Percentiles rank a stretch among this genome's conserved stretches.
Evolutionary conservation across 352 stramenopile species (phyloP).

Genomic region (Phytopythium boreale): DNA sequence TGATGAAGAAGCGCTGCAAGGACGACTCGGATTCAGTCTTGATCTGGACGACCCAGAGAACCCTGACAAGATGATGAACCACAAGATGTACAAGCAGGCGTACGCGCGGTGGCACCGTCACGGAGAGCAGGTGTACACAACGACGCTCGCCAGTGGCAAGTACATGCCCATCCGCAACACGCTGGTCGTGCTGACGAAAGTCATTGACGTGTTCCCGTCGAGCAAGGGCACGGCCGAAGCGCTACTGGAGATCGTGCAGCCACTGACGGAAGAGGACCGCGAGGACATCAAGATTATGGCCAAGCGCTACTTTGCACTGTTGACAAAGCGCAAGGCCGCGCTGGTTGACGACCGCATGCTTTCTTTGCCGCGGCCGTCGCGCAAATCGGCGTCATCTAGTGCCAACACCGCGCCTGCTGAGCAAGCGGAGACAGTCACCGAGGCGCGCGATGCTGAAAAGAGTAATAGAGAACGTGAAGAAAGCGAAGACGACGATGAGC

Average conservation of each 20-base stretch:
- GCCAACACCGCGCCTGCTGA: slow-evolving; percentile 7
- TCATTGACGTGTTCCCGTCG: slow-evolving; percentile 83
- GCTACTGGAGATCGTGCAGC: slow-evolving; percentile 64
- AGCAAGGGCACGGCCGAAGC: slow-evolving; percentile 52
- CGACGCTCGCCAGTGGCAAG: slow-evolving; percentile 55
- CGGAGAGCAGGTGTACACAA: slow-evolving; percentile 61
- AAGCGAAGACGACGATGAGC: slow-evolving; percentile 18
- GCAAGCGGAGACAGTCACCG: slow-evolving; percentile 15
- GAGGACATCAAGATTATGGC: slow-evolving; percentile 91
- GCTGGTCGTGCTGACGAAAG: slow-evolving; percentile 85
- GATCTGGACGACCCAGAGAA: slow-evolving; percentile 62
- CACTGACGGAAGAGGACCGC: slow-evolving; percentile 72
- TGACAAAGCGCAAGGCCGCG: slow-evolving; percentile 72
- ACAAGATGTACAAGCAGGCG: slow-evolving; percentile 73
- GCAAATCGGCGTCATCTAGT: not conserved
- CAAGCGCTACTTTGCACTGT: slow-evolving; percentile 77
- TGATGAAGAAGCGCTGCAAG: slow-evolving; percentile 72
- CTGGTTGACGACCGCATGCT: slow-evolving; percentile 68
- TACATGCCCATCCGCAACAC: slow-evolving; percentile 88
- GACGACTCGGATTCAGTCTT: slow-evolving; percentile 69
- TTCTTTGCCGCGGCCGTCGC: slow-evolving; percentile 15
- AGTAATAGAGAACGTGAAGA: slow-evolving; percentile 23
- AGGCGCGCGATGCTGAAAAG: slow-evolving; percentile 8
- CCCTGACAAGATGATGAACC: slow-evolving; percentile 33
- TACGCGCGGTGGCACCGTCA: slow-evolving; percentile 78